Conservation (phyloP, 2,329 filamentous ascomycete genomes). For the Dactylellina parvicollis region DNA sequence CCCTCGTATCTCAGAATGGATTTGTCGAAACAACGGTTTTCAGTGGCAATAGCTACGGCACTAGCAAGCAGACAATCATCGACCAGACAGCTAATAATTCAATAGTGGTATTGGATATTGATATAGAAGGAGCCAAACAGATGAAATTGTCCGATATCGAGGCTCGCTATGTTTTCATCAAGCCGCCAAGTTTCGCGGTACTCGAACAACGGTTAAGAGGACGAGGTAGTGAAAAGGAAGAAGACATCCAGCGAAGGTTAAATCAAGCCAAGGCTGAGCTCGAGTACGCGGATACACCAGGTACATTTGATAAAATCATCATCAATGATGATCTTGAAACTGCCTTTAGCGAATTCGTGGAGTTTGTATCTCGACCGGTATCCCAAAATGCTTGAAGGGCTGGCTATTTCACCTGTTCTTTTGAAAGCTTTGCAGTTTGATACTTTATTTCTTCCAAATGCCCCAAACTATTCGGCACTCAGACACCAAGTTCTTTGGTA, state of each 20-base stretch:
- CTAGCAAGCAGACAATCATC: slow-evolving; percentile 67
- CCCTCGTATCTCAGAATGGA: slow-evolving; percentile 70
- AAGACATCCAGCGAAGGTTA: slow-evolving; percentile 64
- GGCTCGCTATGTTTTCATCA: slow-evolving; percentile 68
- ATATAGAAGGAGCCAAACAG: slow-evolving; percentile 65
- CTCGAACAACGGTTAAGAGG: slow-evolving; percentile 63
- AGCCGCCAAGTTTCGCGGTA: slow-evolving; percentile 62
- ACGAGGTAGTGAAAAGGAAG: slow-evolving; percentile 63
- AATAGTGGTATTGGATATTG: slow-evolving; percentile 4
- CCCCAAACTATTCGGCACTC: too few relatives aligned
- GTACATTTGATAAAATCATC: slow-evolving; percentile 66
- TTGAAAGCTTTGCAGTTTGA: too few relatives aligned
- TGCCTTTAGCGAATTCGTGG: slow-evolving; percentile 65
- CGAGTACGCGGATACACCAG: slow-evolving; percentile 64
- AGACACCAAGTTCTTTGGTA: too few relatives aligned
- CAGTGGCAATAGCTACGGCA: slow-evolving; percentile 68
- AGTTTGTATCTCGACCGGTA: slow-evolving; percentile 57
- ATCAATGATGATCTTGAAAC: slow-evolving; percentile 66
- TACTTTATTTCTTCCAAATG: too few relatives aligned
- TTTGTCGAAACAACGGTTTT: slow-evolving; percentile 69
- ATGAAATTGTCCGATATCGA: slow-evolving; percentile 64
- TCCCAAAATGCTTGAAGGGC: too few relatives aligned
- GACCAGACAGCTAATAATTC: slow-evolving; percentile 54
- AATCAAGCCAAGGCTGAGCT: slow-evolving; percentile 62
- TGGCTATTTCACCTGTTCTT: too few relatives aligned